phyloP scores from a whole-genome alignment of 2,329 filamentous ascomycete genomes.

The Rhexocercosporidium sp. region DNA sequence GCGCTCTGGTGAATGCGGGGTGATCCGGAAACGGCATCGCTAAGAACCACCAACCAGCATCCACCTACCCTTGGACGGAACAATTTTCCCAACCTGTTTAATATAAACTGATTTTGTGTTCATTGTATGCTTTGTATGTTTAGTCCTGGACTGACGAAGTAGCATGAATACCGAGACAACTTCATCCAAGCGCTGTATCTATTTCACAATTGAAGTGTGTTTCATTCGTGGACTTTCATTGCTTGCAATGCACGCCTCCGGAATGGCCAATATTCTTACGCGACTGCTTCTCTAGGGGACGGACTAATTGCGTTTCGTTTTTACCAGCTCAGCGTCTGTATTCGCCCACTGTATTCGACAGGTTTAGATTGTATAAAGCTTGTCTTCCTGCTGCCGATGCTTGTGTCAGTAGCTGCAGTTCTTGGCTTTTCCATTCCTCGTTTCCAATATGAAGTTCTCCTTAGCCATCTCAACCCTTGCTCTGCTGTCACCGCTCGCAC shows the following conservation, averaged over 20 bases:
- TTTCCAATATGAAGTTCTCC: slow-evolving; percentile 55
- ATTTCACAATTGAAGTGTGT: neutral
- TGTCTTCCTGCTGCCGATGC: neutral
- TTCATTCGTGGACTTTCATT: neutral
- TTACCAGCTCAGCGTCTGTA: neutral
- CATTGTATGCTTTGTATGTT: neutral
- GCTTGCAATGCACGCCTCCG: neutral
- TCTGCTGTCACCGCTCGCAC: slow-evolving; percentile 51
- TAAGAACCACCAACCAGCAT: neutral
- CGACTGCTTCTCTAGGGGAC: neutral
- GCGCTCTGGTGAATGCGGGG: no score
- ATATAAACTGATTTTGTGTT: neutral
- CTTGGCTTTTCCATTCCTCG: neutral
- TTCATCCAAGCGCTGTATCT: no score
- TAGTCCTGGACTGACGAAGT: neutral
- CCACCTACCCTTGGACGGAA: neutral
- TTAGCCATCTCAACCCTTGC: slow-evolving; percentile 49
- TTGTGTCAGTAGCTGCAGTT: neutral
- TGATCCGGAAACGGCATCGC: neutral
- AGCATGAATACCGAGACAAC: neutral
- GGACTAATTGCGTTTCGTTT: neutral
- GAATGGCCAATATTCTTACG: no score
- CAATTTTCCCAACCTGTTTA: neutral
- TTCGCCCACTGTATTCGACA: no score
- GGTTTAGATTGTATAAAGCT: neutral